Evolutionary conservation across 2,329 filamentous ascomycete species (phyloP).

Genomic region (Fusarium sp.): DNA sequence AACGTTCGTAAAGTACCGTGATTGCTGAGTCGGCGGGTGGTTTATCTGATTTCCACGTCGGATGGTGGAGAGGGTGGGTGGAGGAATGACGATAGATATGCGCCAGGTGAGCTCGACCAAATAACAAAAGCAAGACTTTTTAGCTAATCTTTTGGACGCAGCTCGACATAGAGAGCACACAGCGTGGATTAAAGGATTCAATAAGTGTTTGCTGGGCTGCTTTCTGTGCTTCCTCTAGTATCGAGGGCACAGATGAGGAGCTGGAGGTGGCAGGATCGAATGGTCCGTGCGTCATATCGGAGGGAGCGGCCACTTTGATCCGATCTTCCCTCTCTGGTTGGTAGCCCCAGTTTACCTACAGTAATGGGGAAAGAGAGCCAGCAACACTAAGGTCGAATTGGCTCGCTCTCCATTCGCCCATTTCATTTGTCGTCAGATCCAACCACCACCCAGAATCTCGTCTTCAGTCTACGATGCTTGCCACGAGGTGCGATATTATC

Average conservation of each 20-base stretch:
- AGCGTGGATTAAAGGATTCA: constrained; percentile 19
- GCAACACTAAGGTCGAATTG: constrained; percentile 44
- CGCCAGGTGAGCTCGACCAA: constrained; percentile 1
- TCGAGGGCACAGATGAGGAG: constrained; percentile 36
- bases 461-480: constrained; percentile 52
- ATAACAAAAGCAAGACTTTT: not conserved
- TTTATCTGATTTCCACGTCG: constrained; percentile 31
- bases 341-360: constrained; percentile 23
- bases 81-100: constrained; percentile 31
- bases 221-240: constrained; percentile 30
- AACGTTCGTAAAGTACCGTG: constrained; percentile 14
- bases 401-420: constrained; percentile 48
- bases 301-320: constrained; percentile 44
- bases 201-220: constrained; percentile 30
- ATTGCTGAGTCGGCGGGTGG: constrained; percentile 24
- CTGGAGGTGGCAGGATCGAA: constrained; percentile 17
- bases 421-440: constrained; percentile 47
- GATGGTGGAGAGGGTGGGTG: constrained; percentile 35
- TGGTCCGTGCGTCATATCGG: constrained; percentile 42
- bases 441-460: constrained; percentile 42
- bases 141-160: not conserved
- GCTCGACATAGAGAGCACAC: constrained; percentile 6
- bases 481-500: constrained; percentile 52
- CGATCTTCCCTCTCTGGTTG: constrained; percentile 14
- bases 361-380: constrained; percentile 18